Conservation (phyloP, 2,329 filamentous ascomycete genomes). For the Aureobasidium musti region DNA sequence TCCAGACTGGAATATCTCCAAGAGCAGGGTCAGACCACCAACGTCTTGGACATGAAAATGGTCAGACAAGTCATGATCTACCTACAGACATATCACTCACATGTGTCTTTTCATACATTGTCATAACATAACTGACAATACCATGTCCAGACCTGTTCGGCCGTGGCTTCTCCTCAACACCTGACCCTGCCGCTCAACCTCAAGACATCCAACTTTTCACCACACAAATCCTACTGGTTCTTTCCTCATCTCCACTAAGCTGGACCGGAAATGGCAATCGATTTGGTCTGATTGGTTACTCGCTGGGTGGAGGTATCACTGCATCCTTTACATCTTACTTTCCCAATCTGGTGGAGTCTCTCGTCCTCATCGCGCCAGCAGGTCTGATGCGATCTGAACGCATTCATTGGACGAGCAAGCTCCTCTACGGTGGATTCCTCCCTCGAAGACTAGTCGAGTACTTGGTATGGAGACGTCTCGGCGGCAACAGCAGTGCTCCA, state of each 20-base stretch:
- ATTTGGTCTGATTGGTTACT: slow-evolving; percentile 77
- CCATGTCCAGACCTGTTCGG: slow-evolving; percentile 64
- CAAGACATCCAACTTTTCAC: slow-evolving; percentile 75
- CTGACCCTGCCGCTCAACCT: slow-evolving; percentile 64
- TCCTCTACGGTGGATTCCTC: slow-evolving; percentile 65
- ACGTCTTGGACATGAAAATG: background rate
- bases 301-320: slow-evolving; percentile 73
- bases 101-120: background rate
- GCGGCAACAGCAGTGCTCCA: slow-evolving; percentile 38
- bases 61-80: background rate
- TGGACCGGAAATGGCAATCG: slow-evolving; percentile 59
- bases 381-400: slow-evolving; percentile 70
- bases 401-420: slow-evolving; percentile 60
- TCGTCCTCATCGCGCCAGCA: slow-evolving; percentile 76
- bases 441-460: slow-evolving; percentile 59
- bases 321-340: slow-evolving; percentile 71
- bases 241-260: slow-evolving; percentile 67
- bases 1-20: background rate
- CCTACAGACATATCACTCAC: background rate
- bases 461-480: slow-evolving; percentile 56
- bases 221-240: slow-evolving; percentile 68
- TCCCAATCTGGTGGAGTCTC: slow-evolving; percentile 64
- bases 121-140: background rate
- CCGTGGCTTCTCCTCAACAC: slow-evolving; percentile 74
- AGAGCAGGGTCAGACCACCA: background rate